Base-by-base conservation (phyloP, 2,329 filamentous ascomycete species). In the Canariomyces notabilis region DNA sequence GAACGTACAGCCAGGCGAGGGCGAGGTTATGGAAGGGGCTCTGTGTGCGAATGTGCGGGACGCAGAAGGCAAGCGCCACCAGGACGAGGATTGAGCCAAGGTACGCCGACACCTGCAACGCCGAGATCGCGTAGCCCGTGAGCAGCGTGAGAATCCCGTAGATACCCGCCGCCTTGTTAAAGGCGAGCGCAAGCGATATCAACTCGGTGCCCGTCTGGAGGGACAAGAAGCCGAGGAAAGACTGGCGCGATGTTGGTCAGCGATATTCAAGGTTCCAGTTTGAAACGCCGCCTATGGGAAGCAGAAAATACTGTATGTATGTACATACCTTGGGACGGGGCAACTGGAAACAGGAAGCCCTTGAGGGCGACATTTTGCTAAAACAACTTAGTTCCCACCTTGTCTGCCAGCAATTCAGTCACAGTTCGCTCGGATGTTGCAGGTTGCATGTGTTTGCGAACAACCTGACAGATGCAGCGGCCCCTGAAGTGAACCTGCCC, bases 141-240 rank as follows among this genome's bases (percentile, higher is more conserved):
- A 95, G 74, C 57, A 95, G 79, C 49, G 90, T 89, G 57, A 96
- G 83, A 35, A 96, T 76, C 55, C 90, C 90, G 67, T 95, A 96
- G 57, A 95, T 75, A 48, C 89, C 90, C 40, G 88, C 91, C 56
- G 90, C 80, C 68, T 95, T 95, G 76, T 96, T 96, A 70, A 96
- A 83, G 45, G 94, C 76, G 54, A 95, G 79, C 9, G 86, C 82
- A 51, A 93, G 75, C 4, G 86, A 83, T 59, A 95, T 89, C 60
- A 96, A 77, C 58, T 93, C 88, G 37, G 87, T 84, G 56, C 88
- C 90, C 26, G 87, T 91, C 59, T 88, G 86, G 44, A 96, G 81
- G 62, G 86, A 87, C 73, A 95, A 85, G 61, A 89, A 73, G 63
- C 87, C 88, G 55, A 95, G 79, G 65, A 95, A 91, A 37, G 81